Evolutionary conservation across 2,329 filamentous ascomycete species (phyloP), one percentile per base, ranked within the genome.

Genomic region (Phaeosphaeriaceae sp.): DNA sequence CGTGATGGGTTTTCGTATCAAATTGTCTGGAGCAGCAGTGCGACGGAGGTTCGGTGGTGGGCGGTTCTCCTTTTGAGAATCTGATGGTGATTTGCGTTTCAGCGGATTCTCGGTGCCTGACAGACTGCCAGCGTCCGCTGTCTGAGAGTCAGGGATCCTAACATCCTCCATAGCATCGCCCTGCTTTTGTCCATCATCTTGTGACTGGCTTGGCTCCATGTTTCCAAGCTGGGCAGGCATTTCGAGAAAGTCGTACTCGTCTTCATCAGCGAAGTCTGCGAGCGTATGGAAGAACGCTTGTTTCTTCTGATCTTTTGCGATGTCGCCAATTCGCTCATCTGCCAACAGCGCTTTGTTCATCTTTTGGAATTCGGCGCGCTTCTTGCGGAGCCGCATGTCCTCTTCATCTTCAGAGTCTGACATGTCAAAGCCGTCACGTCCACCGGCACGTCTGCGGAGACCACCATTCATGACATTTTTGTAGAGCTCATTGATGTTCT

Each of bases 331-430:
- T 40, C 92, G 92, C 76, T 97, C 93, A 70, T 98, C 93, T 22
- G 91, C 85, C 48, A 97, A 86, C 9, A 99, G 84, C 7, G 93
- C 91, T 75, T 92, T 93, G 56, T 93, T 90, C 90, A 97, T 96
- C 79, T 92, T 91, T 36, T 91, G 91, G 77, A 96, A 96, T 71
- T 97, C 92, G 41, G 89, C 86, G 52, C 92, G 89, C 82, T 96
- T 97, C 82, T 90, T 88, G 51, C 92, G 88, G 47, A 91, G 88
- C 46, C 88, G 86, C 27, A 90, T 87, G 69, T 94, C 91, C 19
- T 90, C 87, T 62, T 91, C 92, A 67, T 97, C 94, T 65, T 97
- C 94, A 2, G 92, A 94, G 75, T 98, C 95, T 5, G 92, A 93
- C 21, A 96, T 85, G 68, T 94, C 91, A 62, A 73, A 91, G 85